Base-by-base conservation (phyloP, 2,329 filamentous ascomycete species). In the Verticillium nubilum region DNA sequence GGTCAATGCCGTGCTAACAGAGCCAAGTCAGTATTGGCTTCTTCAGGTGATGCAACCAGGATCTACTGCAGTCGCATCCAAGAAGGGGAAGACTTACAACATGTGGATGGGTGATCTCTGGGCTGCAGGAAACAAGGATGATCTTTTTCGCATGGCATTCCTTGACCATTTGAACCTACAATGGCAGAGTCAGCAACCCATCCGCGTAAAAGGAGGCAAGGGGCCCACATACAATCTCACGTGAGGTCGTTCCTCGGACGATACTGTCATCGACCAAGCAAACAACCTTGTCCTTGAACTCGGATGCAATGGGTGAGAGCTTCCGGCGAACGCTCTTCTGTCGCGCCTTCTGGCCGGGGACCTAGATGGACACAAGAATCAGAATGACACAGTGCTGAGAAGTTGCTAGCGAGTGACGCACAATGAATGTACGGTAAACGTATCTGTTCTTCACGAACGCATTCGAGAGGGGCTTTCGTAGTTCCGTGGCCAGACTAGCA, bases 311-410 rank as follows among this genome's bases (percentile, higher is more conserved):
- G 27, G 93, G 86, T 61, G 90, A 94, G 50, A 98, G 82, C 77
- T 97, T 98, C 54, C 93, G 86, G 4, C 94, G 88, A 9, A 97
- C 92, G 65, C 91, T 89, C 75, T 94, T 94, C 68, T 95, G 86
- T 4, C 93, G 83, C 19, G 87, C 84, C 65, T 86, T 86, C 73
- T 97, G 93, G 29, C 88, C 89, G 1, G 93, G 79, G 58, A 75
- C 90, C 63, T 72, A 70, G 29, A 63, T 70, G 33, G 59, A 50
- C 52, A n/a, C 53, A 42, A 58, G 54, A 42, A 13, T 54, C 4
- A 23, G n/a, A 17, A 19, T 19, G 17, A 23, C n/a, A 17, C 33
- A 37, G 15, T 6, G 15, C 15, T 37, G 33, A 37, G 15, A 47
- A 23, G 4, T n/a, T 23, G 37, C 4, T 12, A 37, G 33, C n/a